Evolutionary conservation across 2,329 filamentous ascomycete species (phyloP).

Genomic region (Aspergillus puulaauensis): DNA sequence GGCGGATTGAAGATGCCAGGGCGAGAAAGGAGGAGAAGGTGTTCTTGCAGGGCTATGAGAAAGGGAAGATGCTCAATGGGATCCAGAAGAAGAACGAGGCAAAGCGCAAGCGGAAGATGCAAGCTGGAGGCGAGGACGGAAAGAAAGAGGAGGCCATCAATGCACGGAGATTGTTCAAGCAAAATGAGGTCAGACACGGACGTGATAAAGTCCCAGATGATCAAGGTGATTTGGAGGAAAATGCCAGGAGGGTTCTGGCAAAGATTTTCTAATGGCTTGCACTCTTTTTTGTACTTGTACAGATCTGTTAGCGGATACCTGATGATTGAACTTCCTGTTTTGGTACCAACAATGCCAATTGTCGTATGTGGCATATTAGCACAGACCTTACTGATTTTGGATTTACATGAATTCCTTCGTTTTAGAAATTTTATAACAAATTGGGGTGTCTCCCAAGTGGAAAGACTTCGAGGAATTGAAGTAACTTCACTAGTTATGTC

Average conservation of each 20-base stretch:
- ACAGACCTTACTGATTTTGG: neutral
- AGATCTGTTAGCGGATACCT: conserved; percentile 7
- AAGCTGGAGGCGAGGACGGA: conserved; percentile 15
- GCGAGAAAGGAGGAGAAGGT: conserved; percentile 46
- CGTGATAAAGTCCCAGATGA: conserved; percentile 27
- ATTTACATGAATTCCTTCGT: no score
- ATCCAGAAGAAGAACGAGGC: conserved; percentile 46
- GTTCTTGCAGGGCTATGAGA: conserved; percentile 44
- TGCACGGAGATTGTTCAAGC: conserved; percentile 41
- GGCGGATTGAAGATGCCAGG: conserved; percentile 42
- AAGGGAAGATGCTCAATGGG: conserved; percentile 41
- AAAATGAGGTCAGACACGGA: conserved; percentile 39
- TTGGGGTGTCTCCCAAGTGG: no score
- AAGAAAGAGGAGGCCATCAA: conserved; percentile 17
- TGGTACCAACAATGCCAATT: neutral
- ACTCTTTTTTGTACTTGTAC: neutral
- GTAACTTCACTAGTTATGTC: no score
- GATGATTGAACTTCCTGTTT: neutral
- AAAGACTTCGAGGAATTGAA: neutral
- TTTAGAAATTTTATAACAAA: no score
- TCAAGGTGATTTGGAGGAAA: conserved; percentile 30
- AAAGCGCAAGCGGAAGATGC: conserved; percentile 31
- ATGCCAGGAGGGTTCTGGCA: conserved; percentile 45
- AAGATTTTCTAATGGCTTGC: conserved; percentile 43
- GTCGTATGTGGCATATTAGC: neutral